A percentile compares a stretch with the other conserved stretches of the same genome.
phyloP scores from a whole-genome alignment of 106 monocot species.

The Allium fistulosum region DNA sequence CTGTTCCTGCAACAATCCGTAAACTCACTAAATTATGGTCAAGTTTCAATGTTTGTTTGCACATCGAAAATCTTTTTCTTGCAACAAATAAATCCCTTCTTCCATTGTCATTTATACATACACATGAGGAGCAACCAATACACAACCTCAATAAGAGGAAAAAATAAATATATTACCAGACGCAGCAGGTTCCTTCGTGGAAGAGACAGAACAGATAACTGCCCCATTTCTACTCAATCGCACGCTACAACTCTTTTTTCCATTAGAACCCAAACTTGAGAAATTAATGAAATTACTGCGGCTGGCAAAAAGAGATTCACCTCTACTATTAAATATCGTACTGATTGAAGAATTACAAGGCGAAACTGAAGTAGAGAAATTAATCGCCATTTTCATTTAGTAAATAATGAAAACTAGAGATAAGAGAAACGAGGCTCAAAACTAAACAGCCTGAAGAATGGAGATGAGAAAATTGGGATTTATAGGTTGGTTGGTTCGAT shows the following conservation, averaged over 20 bases:
- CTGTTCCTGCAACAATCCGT: too few relatives aligned
- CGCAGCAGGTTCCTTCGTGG: slow-evolving; percentile 21
- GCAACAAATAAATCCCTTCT: neutral
- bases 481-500: slow-evolving; percentile 1
- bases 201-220: slow-evolving; percentile 37
- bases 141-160: too few relatives aligned
- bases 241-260: neutral
- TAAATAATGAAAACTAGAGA: neutral
- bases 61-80: too few relatives aligned
- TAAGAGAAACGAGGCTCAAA: slow-evolving; percentile 4
- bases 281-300: slow-evolving; percentile 1
- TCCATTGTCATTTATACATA: neutral
- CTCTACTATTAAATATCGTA: slow-evolving; percentile 4
- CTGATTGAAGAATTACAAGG: neutral
- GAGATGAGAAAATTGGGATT: neutral
- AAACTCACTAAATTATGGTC: too few relatives aligned
- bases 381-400: slow-evolving; percentile 6
- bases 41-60: too few relatives aligned
- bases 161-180: slow-evolving; percentile 23
- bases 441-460: neutral
- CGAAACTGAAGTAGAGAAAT: neutral
- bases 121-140: too few relatives aligned
- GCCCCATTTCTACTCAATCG: neutral
- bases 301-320: slow-evolving; percentile 1
- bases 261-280: neutral